Percentiles rank a stretch among this genome's conserved stretches.
These are phyloP conservation scores for Metarhizium humberi DNA, from an alignment of 2,329 filamentous ascomycete species.

Conservation along the genomic window DNA sequence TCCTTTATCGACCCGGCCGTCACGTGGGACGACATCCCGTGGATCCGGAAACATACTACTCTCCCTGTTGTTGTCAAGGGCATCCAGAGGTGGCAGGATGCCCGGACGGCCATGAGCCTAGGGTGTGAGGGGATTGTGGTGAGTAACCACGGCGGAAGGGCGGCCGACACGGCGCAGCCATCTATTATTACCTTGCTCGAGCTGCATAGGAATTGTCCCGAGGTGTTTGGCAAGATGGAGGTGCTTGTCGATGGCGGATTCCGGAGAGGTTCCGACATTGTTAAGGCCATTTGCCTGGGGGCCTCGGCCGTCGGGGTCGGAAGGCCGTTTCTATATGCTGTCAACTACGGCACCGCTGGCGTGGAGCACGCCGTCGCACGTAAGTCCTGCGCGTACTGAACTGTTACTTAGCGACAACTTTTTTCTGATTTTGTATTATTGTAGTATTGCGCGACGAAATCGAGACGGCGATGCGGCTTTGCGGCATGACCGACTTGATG, in stretches of 20 bases:
- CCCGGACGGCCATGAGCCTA: slow-evolving; percentile 45
- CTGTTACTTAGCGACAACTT: neutral
- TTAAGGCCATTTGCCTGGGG: slow-evolving; percentile 58
- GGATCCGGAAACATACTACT: slow-evolving; percentile 37
- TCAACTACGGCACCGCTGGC: slow-evolving; percentile 52
- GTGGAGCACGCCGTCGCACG: slow-evolving; percentile 42
- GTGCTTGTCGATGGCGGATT: slow-evolving; percentile 58
- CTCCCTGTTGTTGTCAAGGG: slow-evolving; percentile 48
- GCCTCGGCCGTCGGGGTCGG: slow-evolving; percentile 56
- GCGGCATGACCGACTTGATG: slow-evolving; percentile 50
- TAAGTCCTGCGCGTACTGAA: slow-evolving; percentile 22
- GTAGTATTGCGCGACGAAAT: slow-evolving; percentile 45
- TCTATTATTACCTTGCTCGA: slow-evolving; percentile 53
- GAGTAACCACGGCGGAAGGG: slow-evolving; percentile 60
- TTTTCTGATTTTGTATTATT: neutral
- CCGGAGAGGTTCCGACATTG: slow-evolving; percentile 54
- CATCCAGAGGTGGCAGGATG: slow-evolving; percentile 58
- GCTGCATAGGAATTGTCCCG: slow-evolving; percentile 50
- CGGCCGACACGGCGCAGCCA: slow-evolving; percentile 39
- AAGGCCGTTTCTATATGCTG: slow-evolving; percentile 47
- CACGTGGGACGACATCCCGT: slow-evolving; percentile 56
- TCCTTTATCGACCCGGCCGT: slow-evolving; percentile 47
- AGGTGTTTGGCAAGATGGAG: slow-evolving; percentile 50
- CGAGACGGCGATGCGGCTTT: slow-evolving; percentile 56
- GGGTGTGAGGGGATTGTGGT: slow-evolving; percentile 61